Evolutionary conservation across 257 asterid genomes (phyloP).

Genomic region (Galeopsis tetrahit): DNA sequence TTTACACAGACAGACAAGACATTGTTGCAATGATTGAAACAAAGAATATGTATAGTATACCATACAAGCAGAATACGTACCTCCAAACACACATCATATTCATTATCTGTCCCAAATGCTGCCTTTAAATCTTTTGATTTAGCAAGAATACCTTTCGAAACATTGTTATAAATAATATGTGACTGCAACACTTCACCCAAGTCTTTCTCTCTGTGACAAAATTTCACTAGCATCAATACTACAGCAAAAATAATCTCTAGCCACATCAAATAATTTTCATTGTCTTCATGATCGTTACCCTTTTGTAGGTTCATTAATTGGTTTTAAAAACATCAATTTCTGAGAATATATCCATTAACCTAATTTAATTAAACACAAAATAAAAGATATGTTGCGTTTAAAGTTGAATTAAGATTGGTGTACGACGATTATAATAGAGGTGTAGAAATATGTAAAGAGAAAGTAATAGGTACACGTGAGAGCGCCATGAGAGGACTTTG

Average conservation of each 20-base stretch:
- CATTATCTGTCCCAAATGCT: constrained; percentile 91
- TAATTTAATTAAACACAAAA: neutral
- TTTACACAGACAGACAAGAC: neutral
- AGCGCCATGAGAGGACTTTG: constrained; percentile 97
- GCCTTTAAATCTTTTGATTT: constrained; percentile 77
- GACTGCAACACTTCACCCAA: constrained; percentile 98
- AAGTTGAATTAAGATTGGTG: neutral
- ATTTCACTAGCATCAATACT: constrained; percentile 19
- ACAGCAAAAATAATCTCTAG: neutral
- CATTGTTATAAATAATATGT: constrained; percentile 82
- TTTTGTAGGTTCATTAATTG: neutral
- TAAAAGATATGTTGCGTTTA: neutral
- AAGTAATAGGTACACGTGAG: constrained; percentile 62
- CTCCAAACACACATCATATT: constrained; percentile 78
- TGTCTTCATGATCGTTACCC: neutral
- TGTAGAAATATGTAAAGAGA: too few relatives aligned
- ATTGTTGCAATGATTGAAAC: neutral
- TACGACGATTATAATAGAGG: neutral
- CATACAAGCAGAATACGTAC: constrained; percentile 38
- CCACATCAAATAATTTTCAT: constrained; percentile 4
- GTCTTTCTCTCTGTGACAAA: constrained; percentile 72
- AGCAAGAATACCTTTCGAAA: constrained; percentile 88
- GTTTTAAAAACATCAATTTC: neutral
- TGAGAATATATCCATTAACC: neutral
- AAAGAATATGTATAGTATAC: neutral